Evolutionary conservation across 805 yeast species (phyloP).

Genomic region (Metschnikowia bowlesiae): DNA sequence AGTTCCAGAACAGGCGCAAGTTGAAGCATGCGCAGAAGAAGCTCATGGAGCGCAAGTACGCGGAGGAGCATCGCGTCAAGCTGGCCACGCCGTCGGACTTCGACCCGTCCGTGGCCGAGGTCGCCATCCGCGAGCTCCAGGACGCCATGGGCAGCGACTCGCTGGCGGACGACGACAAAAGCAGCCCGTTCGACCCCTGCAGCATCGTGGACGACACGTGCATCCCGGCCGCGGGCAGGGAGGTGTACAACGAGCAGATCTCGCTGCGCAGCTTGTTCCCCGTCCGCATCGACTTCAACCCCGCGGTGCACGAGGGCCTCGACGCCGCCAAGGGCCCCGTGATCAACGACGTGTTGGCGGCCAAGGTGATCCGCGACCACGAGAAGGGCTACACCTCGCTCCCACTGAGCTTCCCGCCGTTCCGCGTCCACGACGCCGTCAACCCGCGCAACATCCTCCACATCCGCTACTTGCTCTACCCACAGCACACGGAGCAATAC

Average conservation of each 20-base stretch:
- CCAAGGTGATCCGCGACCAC: slow-evolving; percentile 26
- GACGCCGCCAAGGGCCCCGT: slow-evolving; percentile 18
- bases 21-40: slow-evolving; percentile 14
- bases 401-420: slow-evolving; percentile 36
- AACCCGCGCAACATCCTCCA: slow-evolving; percentile 29
- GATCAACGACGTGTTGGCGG: slow-evolving; percentile 28
- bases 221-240: slow-evolving; percentile 23
- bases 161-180: slow-evolving; percentile 22
- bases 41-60: slow-evolving; percentile 11
- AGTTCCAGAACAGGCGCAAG: slow-evolving; percentile 15
- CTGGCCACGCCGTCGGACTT: slow-evolving; percentile 5
- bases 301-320: slow-evolving; percentile 17
- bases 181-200: slow-evolving; percentile 39
- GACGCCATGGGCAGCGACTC: slow-evolving; percentile 18
- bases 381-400: slow-evolving; percentile 29
- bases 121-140: slow-evolving; percentile 13
- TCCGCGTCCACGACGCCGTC: slow-evolving; percentile 16
- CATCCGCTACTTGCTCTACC: slow-evolving; percentile 27
- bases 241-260: slow-evolving; percentile 32
- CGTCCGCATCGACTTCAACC: slow-evolving; percentile 9
- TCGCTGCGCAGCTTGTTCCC: slow-evolving; percentile 13
- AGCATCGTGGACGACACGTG: slow-evolving; percentile 31
- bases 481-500: slow-evolving; percentile 48
- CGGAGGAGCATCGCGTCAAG: slow-evolving; percentile 5
- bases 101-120: slow-evolving; percentile 3